These are phyloP conservation scores for Copromyces sp. DNA, from an alignment of 495 filamentous ascomycete genomes.

Conservation along the genomic window DNA sequence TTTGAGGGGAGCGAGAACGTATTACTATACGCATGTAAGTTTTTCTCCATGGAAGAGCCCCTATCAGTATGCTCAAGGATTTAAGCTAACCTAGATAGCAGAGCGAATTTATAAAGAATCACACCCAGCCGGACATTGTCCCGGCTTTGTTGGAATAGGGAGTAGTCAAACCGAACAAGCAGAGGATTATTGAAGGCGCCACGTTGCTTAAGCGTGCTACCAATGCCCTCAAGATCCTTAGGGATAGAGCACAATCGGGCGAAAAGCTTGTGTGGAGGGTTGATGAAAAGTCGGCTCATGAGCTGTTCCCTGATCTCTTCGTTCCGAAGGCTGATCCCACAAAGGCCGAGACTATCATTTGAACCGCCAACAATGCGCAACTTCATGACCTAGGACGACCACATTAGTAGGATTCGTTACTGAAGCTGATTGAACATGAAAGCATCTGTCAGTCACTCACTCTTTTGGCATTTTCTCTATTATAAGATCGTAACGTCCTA, in stretches of 20 bases:
- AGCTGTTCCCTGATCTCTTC: background rate
- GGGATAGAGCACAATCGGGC: slow-evolving; percentile 33
- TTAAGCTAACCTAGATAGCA: slow-evolving; percentile 8
- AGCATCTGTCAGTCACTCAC: background rate
- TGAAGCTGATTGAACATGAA: background rate
- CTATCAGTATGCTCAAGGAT: background rate
- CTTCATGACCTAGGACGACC: slow-evolving; percentile 5
- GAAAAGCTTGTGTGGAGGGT: slow-evolving; percentile 44
- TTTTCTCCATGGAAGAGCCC: background rate
- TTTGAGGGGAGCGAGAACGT: slow-evolving; percentile 39
- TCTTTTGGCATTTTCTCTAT: background rate
- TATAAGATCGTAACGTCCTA: background rate
- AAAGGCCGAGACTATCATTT: background rate
- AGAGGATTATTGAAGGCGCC: slow-evolving; percentile 35
- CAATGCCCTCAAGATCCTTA: slow-evolving; percentile 31
- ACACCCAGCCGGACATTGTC: slow-evolving; percentile 40
- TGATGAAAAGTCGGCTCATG: slow-evolving; percentile 13
- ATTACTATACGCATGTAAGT: slow-evolving; percentile 37
- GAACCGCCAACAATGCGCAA: background rate
- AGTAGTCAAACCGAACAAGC: slow-evolving; percentile 36
- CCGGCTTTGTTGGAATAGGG: slow-evolving; percentile 35
- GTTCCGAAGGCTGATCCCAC: background rate
- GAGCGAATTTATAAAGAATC: slow-evolving; percentile 39
- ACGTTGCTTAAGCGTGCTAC: slow-evolving; percentile 41
- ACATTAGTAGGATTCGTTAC: background rate